Conservation (phyloP, 2,329 filamentous ascomycete species). For the Alternaria burnsii region DNA sequence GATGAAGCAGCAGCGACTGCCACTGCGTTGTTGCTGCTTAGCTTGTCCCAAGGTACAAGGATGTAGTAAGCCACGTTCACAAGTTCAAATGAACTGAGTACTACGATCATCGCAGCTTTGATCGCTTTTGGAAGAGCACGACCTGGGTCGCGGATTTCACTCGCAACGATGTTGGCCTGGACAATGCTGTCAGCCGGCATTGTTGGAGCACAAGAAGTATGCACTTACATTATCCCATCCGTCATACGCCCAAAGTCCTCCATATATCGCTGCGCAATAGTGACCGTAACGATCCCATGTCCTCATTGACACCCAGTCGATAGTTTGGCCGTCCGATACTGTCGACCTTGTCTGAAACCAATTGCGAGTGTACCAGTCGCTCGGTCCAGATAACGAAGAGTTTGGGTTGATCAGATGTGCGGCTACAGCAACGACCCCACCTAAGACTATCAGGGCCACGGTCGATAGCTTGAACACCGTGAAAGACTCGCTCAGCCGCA, state of each 20-base stretch:
- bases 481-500: constrained; percentile 54
- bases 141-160: constrained; percentile 47
- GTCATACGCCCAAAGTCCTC: constrained; percentile 70
- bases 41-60: constrained; percentile 66
- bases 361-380: constrained; percentile 54
- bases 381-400: constrained; percentile 40
- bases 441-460: constrained; percentile 43
- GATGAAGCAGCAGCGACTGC: constrained; percentile 63
- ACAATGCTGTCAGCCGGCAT: neutral
- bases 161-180: constrained; percentile 51
- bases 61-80: constrained; percentile 71
- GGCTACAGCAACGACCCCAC: constrained; percentile 41
- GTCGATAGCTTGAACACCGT: constrained; percentile 51
- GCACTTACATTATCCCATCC: constrained; percentile 70
- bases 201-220: neutral
- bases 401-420: constrained; percentile 39
- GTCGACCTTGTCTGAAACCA: constrained; percentile 66
- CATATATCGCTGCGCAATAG: constrained; percentile 68
- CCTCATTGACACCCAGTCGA: constrained; percentile 53
- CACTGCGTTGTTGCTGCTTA: constrained; percentile 68
- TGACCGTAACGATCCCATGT: constrained; percentile 69
- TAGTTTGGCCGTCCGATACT: constrained; percentile 53
- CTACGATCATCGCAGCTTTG: constrained; percentile 67
- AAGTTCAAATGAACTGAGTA: constrained; percentile 66
- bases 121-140: constrained; percentile 65